These are phyloP conservation scores for Sclerotinia sclerotiorum DNA, from an alignment of 2,329 filamentous ascomycete species.

Conservation along the genomic window DNA sequence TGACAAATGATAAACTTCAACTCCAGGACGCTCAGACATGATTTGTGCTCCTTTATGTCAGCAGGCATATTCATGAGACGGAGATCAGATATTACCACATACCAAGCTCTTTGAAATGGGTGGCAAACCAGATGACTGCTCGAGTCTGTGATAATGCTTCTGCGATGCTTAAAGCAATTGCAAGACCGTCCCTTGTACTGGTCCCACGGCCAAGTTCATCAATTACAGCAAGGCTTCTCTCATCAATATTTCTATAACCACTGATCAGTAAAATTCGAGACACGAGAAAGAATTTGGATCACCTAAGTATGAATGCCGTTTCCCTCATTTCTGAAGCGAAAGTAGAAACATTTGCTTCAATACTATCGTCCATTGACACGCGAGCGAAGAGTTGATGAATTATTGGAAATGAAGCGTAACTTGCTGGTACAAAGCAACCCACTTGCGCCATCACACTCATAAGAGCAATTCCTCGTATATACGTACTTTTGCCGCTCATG, in stretches of 20 bases:
- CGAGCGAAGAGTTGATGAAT: slow-evolving; percentile 83
- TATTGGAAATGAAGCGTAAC: slow-evolving; percentile 79
- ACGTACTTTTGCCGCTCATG: slow-evolving; percentile 97
- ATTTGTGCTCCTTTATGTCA: slow-evolving; percentile 57
- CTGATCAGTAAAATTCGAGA: slow-evolving; percentile 6
- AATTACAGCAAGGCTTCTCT: slow-evolving; percentile 75
- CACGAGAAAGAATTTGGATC: not conserved
- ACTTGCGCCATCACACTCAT: slow-evolving; percentile 93
- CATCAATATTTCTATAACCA: slow-evolving; percentile 66
- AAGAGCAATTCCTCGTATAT: slow-evolving; percentile 81
- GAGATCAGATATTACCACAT: slow-evolving; percentile 29
- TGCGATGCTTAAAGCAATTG: slow-evolving; percentile 85
- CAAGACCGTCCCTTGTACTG: slow-evolving; percentile 81
- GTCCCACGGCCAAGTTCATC: slow-evolving; percentile 93
- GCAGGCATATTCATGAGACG: not conserved
- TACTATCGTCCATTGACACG: slow-evolving; percentile 80
- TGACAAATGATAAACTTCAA: slow-evolving; percentile 78
- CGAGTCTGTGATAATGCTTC: slow-evolving; percentile 80
- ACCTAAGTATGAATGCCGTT: slow-evolving; percentile 84
- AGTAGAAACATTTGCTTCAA: slow-evolving; percentile 88
- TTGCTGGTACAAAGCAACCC: slow-evolving; percentile 84
- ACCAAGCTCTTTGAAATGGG: slow-evolving; percentile 81
- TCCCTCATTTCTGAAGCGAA: slow-evolving; percentile 96
- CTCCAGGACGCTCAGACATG: slow-evolving; percentile 71
- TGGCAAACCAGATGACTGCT: slow-evolving; percentile 87